Evolutionary conservation across 2,329 filamentous ascomycete genomes (phyloP).

Genomic region (Aspergillus thermomutatus): DNA sequence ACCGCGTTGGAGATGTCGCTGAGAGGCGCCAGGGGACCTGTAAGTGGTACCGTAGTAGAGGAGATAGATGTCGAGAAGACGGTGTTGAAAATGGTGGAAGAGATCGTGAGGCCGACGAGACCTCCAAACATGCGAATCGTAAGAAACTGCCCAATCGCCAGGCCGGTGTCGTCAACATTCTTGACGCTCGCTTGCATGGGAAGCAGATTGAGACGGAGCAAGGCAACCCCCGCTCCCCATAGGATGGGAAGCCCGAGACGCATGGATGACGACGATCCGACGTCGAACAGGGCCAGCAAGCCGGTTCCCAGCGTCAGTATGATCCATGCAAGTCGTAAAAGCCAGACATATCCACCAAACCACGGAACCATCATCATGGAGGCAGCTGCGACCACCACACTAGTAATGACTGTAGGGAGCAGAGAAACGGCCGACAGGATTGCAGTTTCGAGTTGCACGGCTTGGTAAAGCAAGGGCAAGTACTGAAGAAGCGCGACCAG

Average conservation of each 20-base stretch:
- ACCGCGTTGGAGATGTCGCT: not conserved
- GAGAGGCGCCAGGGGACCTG: not conserved
- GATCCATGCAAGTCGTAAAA: constrained; percentile 3
- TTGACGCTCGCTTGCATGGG: constrained; percentile 9
- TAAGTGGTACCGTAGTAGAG: not conserved
- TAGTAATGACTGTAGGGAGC: constrained; percentile 40
- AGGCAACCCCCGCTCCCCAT: constrained; percentile 1
- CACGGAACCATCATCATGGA: constrained; percentile 1
- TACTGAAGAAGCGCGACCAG: constrained; percentile 52
- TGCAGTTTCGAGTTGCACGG: constrained; percentile 50
- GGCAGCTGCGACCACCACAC: not conserved
- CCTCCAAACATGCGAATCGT: not conserved
- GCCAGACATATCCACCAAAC: constrained; percentile 3
- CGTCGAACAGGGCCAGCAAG: constrained; percentile 1
- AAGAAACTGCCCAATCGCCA: constrained; percentile 2
- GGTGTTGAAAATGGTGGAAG: constrained; percentile 1
- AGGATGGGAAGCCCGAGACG: constrained; percentile 3
- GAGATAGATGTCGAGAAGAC: not conserved
- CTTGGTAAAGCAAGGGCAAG: constrained; percentile 40
- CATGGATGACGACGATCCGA: not conserved
- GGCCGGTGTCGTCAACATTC: constrained; percentile 1
- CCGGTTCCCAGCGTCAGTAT: constrained; percentile 5
- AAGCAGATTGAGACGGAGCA: constrained; percentile 5
- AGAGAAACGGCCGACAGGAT: constrained; percentile 53
- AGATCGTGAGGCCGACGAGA: not conserved